Evolutionary conservation across 2,329 filamentous ascomycete genomes (phyloP).

Genomic region (Stachybotrys elegans): DNA sequence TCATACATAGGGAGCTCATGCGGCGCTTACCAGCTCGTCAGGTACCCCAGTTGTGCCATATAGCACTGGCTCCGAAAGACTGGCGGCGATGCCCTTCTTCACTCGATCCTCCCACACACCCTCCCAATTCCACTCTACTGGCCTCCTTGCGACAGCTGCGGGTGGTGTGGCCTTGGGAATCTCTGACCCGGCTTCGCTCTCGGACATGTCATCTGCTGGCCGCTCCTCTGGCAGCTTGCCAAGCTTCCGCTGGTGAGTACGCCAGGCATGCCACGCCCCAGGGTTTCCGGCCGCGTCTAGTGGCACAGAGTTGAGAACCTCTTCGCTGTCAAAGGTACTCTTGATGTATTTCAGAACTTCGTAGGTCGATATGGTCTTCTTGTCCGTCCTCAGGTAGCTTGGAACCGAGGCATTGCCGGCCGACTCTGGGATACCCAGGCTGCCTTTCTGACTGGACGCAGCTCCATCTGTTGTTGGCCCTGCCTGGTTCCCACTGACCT

Average conservation of each 20-base stretch:
- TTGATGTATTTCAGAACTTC: slow-evolving; percentile 77
- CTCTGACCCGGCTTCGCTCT: slow-evolving; percentile 3
- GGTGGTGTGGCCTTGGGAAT: slow-evolving; percentile 7
- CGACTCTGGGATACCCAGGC: slow-evolving; percentile 24
- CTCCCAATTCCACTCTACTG: slow-evolving; percentile 95
- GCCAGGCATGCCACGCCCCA: slow-evolving; percentile 93
- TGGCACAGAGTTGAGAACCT: slow-evolving; percentile 72
- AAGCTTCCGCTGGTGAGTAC: slow-evolving; percentile 52
- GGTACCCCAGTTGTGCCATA: slow-evolving; percentile 59
- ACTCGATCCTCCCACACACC: slow-evolving; percentile 94
- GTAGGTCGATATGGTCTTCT: slow-evolving; percentile 49
- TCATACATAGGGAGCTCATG: background rate
- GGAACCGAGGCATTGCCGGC: slow-evolving; percentile 21
- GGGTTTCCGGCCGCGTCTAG: slow-evolving; percentile 81
- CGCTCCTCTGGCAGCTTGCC: slow-evolving; percentile 20
- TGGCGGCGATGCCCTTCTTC: slow-evolving; percentile 69
- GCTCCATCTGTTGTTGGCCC: slow-evolving; percentile 1
- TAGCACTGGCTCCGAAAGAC: slow-evolving; percentile 72
- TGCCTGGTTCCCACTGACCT: slow-evolving; percentile 34
- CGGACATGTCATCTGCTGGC: slow-evolving; percentile 1
- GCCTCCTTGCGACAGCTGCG: slow-evolving; percentile 24
- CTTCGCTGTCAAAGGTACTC: slow-evolving; percentile 73
- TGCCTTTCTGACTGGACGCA: background rate
- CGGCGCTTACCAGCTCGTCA: slow-evolving; percentile 65
- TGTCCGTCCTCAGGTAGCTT: slow-evolving; percentile 35